phyloP scores from a whole-genome alignment of 1,284 basidiomycete species.

The Tilletia setariae region DNA sequence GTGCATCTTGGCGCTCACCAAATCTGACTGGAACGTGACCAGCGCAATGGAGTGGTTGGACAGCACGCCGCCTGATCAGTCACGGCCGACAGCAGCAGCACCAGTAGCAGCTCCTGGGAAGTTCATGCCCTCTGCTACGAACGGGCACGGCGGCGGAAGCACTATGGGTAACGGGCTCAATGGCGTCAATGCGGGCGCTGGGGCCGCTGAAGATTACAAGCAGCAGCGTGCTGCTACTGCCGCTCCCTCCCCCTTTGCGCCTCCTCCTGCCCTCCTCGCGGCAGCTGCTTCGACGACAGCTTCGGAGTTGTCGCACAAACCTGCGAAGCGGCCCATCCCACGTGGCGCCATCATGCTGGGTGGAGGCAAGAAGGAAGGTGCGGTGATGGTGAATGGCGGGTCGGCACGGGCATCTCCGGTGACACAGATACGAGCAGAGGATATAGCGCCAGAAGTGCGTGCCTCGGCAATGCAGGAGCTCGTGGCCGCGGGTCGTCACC shows the following conservation, averaged over 20 bases:
- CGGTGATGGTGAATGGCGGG: background rate
- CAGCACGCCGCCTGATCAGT: background rate
- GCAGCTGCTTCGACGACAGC: too few species aligned
- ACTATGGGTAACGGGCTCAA: too few species aligned
- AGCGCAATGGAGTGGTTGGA: slow-evolving; percentile 6
- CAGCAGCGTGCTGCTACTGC: too few species aligned
- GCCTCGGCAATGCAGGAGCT: slow-evolving; percentile 5
- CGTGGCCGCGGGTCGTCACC: background rate
- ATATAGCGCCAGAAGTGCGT: background rate
- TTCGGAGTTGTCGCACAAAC: too few species aligned
- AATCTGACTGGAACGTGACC: slow-evolving; percentile 3
- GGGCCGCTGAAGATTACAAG: too few species aligned
- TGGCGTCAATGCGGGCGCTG: too few species aligned
- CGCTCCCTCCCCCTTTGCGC: too few species aligned
- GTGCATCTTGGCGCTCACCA: background rate
- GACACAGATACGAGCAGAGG: background rate
- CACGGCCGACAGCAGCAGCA: too few species aligned
- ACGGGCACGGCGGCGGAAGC: background rate
- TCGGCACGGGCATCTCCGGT: background rate
- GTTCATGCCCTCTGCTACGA: background rate
- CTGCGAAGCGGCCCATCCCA: background rate
- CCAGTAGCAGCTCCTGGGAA: background rate
- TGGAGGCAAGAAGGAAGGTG: background rate
- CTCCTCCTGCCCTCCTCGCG: too few species aligned
- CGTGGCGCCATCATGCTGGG: slow-evolving; percentile 12